Conservation (phyloP, 2,329 filamentous ascomycete species). For the Apiospora kogelbergensis region DNA sequence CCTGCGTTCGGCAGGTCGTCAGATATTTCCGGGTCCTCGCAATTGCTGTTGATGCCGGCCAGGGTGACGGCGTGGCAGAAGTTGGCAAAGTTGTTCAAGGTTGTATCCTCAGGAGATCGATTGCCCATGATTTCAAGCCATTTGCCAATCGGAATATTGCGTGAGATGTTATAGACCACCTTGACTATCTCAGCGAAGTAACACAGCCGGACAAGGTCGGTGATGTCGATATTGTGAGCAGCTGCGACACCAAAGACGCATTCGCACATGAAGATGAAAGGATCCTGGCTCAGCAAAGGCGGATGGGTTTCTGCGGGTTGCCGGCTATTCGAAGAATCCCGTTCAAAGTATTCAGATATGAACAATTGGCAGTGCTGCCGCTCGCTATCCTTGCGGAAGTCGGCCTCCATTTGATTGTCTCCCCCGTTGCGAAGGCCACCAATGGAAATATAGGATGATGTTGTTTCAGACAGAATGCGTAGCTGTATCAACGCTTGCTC, state of each 20-base stretch:
- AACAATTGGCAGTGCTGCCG: slow-evolving; percentile 78
- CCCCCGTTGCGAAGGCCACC: slow-evolving; percentile 64
- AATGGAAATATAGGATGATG: slow-evolving; percentile 78
- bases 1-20: slow-evolving; percentile 42
- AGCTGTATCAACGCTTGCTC: slow-evolving; percentile 84
- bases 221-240: slow-evolving; percentile 69
- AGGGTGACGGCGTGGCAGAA: slow-evolving; percentile 53
- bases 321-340: slow-evolving; percentile 39
- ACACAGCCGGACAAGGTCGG: slow-evolving; percentile 79
- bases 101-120: slow-evolving; percentile 43
- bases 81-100: slow-evolving; percentile 53
- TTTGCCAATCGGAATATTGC: slow-evolving; percentile 49
- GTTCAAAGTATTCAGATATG: slow-evolving; percentile 53
- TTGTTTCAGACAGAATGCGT: slow-evolving; percentile 84
- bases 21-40: slow-evolving; percentile 32
- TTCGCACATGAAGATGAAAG: slow-evolving; percentile 81
- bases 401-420: slow-evolving; percentile 61
- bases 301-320: slow-evolving; percentile 46
- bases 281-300: slow-evolving; percentile 67
- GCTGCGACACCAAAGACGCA: slow-evolving; percentile 70
- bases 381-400: slow-evolving; percentile 68
- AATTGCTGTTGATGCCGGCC: slow-evolving; percentile 42
- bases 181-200: slow-evolving; percentile 91
- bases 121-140: slow-evolving; percentile 49
- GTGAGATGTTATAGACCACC: slow-evolving; percentile 62